Evolutionary conservation across 1,139 yeast genomes (phyloP).

Genomic region (Geotrichum citri-aurantii): DNA sequence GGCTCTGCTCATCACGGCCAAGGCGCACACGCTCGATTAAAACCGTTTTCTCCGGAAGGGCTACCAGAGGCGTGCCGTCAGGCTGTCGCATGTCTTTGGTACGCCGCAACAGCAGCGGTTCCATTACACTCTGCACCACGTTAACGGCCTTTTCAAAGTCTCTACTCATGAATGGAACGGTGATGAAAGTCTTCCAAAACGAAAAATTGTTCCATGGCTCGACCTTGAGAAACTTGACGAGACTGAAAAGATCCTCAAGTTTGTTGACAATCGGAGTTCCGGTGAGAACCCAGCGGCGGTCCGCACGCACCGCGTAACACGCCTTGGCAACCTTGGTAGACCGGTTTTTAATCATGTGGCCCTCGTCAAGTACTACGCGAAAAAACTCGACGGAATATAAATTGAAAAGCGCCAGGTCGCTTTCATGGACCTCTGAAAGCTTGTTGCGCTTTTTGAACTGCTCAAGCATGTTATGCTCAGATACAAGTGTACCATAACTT

Average conservation of each 20-base stretch:
- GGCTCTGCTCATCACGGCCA: slow-evolving; percentile 55
- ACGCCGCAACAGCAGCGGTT: slow-evolving; percentile 76
- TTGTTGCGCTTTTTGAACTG: slow-evolving; percentile 17
- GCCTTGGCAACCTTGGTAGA: slow-evolving; percentile 78
- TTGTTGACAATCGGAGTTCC: slow-evolving; percentile 94
- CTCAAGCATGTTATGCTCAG: slow-evolving; percentile 49
- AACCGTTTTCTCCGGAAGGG: slow-evolving; percentile 71
- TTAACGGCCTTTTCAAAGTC: slow-evolving; percentile 66
- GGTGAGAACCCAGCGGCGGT: slow-evolving; percentile 78
- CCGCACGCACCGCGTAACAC: slow-evolving; percentile 56
- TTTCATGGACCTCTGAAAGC: slow-evolving; percentile 19
- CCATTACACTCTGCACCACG: slow-evolving; percentile 76
- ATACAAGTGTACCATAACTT: slow-evolving; percentile 81
- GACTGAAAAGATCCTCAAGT: slow-evolving; percentile 77
- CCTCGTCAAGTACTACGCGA: slow-evolving; percentile 84
- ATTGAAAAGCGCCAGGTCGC: slow-evolving; percentile 39
- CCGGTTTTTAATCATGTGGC: slow-evolving; percentile 81
- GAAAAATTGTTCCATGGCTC: slow-evolving; percentile 89
- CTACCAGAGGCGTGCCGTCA: slow-evolving; percentile 71
- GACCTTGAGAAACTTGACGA: slow-evolving; percentile 65
- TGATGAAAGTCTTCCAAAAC: slow-evolving; percentile 85
- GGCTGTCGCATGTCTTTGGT: slow-evolving; percentile 78
- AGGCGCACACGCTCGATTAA: slow-evolving; percentile 61
- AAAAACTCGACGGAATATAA: slow-evolving; percentile 70
- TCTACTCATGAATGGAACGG: slow-evolving; percentile 74